Evolutionary conservation across 768 basidiomycete genomes (phyloP), one percentile per base, ranked within the genome.

Genomic region (Strobilomyces dryophilus): DNA sequence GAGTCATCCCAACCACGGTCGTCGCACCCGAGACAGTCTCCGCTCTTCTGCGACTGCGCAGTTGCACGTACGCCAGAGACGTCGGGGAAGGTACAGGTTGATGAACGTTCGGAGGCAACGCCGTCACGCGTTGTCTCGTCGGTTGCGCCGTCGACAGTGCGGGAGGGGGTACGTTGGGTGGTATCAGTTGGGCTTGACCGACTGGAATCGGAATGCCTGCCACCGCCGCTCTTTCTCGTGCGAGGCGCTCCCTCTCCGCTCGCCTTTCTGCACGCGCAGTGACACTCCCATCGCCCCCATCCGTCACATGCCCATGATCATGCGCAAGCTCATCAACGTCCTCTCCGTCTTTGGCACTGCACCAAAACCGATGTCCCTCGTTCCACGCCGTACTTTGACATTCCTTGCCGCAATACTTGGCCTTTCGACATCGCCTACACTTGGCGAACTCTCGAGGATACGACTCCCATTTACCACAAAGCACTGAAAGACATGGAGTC

Each of bases 401-500:
- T 61, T 94, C 90, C 70, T 98, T 98, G 24, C 92, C 92, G 63
- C 97, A 98, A 68, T 98, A 99, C 70, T 99, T 99, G 10, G 95
- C 97, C 71, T 98, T 97, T 60, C 95, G 73, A 72, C 97, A 99
- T 59, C 95, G 76, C 47, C 97, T 71, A 65, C 97, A 98, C 66
- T 99, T 98, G 9, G 95, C 95, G 70, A 99, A 99, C 69, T 98
- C 92, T 26, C 95, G 80, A 2, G 95, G 91, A 60, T 83, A 90
- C 11, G 78, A 75, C 70, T 99, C 97, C 97, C 95, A 98, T 59
- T 82, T 82, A 0, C 95, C 97, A 62, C 97, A 98, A 44, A 89
- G 79, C 95, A 98, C 88, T 89, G 17, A 14, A 21, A 46, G 2
- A 34, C 55, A 10, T 45, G 41, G 27, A 15, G 26, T 62, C 46